Evolutionary conservation across 306 rosid genomes (phyloP), one percentile per base, ranked within the genome.

Genomic region (Trifolium dubium): DNA sequence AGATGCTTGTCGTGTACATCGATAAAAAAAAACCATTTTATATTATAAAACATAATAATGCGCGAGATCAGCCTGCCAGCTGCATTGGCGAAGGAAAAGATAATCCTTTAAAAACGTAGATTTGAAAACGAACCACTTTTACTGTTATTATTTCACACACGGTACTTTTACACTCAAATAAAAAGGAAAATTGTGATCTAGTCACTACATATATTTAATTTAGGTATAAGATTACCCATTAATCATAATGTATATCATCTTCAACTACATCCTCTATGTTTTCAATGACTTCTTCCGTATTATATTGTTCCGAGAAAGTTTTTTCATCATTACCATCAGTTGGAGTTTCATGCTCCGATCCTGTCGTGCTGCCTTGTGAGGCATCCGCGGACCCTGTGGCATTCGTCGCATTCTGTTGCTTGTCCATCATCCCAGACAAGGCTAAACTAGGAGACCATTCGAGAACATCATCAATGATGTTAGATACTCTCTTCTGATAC

Each of bases 381-480:
- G 70, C 49, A 30, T 72, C 81, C 29, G 71, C 47, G 3, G 88
- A 65, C 47, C 86, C 94, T 5, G 99, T 90, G 66, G 72, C 82
- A 66, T 95, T 95, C 28, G 55, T 67, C 68, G 81, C 89, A 37
- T 84, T 78, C 79, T 81, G 95, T 77, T 85, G 91, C 84, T 92
- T 95, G 14, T 95, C 98, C 95, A 92, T 92, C 98, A 92, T 95
- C 74, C 98, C 98, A 29, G 99, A 92, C 69, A 95, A 84, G 54
- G 99, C 98, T 84, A 95, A 77, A 59, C 80, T 86, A n/a, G 99
- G 99, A 66, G 91, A 85, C 99, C 99, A 95, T 70, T 95, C 99
- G 3, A 95, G 90, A 73, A 95, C 99, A 78, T 95, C 99, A 49
- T 95, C 99, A 3, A 95, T 95, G 64, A 95, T 95, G 85, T 95